Evolutionary conservation across 192 early-diverging fungal species (phyloP), one percentile per base, ranked within the genome.

Genomic region (Lunasporangiospora selenospora): DNA sequence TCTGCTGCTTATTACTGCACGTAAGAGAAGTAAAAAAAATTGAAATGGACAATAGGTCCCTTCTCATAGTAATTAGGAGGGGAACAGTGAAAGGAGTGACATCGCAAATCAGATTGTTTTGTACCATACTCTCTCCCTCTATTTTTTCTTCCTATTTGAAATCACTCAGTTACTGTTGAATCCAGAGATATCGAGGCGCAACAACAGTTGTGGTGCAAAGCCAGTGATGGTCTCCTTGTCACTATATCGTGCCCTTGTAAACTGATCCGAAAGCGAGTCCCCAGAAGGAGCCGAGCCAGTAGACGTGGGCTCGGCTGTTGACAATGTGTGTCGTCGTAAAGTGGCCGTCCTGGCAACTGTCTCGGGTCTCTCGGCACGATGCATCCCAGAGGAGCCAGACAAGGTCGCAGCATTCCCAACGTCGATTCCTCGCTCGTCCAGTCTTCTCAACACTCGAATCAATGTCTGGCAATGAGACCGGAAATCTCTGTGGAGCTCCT

Each of bases 141-240:
- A n/a, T n/a, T n/a, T n/a, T n/a, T n/a, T n/a, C n/a, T n/a, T n/a
- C 60, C 60, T 52, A 62, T 62, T 50, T 52, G 16, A 41, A 43
- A 44, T 8, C 3, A 44, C 27, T 30, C 54, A 36, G n/a, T 39
- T n/a, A 8, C 46, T 33, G 33, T 80, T 43, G 39, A 62, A 70
- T 11, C 76, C 67, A 33, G 62, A 67, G 30, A 70, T 57, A 41
- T 77, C 65, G 0, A 83, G 21, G 4, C 80, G 52, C 13, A 75
- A 52, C 8, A 81, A 48, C 33, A 83, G 27, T 42, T 77, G 75
- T 27, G 58, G 73, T 21, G 81, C 58, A 36, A 78, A 83, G 27
- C 59, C 73, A 23, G 27, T 61, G 7, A 46, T 57, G 4, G 41
- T 38, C 24, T 59, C 38, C 32, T 44, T 37, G 24, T 75, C 75